Conservation (phyloP, 371 early-diverging fungal species). For the Mucor saturninus region DNA sequence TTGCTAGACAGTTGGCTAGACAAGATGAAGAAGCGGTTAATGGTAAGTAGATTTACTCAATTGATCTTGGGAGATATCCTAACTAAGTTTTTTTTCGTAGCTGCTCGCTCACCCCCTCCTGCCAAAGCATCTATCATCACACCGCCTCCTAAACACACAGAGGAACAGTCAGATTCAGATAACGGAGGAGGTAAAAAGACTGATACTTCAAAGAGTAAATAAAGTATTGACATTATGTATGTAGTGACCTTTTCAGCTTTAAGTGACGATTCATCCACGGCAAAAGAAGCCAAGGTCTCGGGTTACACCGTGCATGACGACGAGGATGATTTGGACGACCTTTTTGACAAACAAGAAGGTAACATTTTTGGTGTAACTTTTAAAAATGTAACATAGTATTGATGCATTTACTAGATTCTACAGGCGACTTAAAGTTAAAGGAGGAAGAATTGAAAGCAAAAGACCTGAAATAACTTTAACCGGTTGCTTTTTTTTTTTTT, state of each 20-base stretch:
- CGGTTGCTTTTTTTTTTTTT: background rate
- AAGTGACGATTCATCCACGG: background rate
- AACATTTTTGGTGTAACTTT: background rate
- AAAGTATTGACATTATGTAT: background rate
- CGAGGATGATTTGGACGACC: conserved; percentile 31
- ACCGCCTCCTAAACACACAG: background rate
- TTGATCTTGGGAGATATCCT: too few species aligned
- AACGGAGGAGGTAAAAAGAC: background rate
- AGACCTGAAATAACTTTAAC: background rate
- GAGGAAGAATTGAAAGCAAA: background rate
- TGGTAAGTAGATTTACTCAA: background rate
- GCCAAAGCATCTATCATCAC: background rate
- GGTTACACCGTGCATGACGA: conserved; percentile 15
- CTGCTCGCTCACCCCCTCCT: background rate
- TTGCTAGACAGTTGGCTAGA: conserved; percentile 38
- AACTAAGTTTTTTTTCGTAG: background rate
- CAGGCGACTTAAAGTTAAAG: background rate
- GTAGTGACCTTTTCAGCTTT: conserved; percentile 20
- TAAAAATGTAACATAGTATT: background rate
- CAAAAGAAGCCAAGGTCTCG: background rate
- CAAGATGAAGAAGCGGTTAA: conserved; percentile 11
- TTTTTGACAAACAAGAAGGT: conserved; percentile 26
- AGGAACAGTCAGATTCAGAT: conserved; percentile 1
- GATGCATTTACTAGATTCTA: background rate
- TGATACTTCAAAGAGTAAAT: background rate